These are phyloP conservation scores for Populus pruinosa DNA, from an alignment of 345 rosid species.

Conservation along the genomic window DNA sequence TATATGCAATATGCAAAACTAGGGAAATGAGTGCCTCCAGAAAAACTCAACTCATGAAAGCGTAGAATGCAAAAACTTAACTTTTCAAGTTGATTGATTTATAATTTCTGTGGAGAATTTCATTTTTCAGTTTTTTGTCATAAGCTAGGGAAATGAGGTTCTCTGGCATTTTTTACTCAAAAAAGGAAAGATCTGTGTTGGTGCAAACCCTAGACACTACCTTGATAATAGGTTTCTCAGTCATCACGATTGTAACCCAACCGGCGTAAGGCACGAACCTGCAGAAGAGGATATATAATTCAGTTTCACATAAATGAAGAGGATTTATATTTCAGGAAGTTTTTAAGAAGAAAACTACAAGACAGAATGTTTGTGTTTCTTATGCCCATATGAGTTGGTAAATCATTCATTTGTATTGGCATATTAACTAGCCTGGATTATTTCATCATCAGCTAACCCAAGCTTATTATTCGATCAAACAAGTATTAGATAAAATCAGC, in stretches of 20 bases:
- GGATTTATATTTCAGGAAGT: neutral
- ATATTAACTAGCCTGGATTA: neutral
- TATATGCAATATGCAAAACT: neutral
- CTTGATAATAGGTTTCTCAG: conserved; percentile 92
- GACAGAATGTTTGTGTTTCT: neutral
- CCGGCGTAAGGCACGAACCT: conserved; percentile 91
- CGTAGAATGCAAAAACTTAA: neutral
- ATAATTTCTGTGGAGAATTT: neutral
- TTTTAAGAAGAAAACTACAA: neutral
- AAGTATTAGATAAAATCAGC: neutral
- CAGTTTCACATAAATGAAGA: conserved; percentile 7
- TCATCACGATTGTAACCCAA: conserved; percentile 96
- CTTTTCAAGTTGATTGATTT: neutral
- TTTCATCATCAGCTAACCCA: neutral
- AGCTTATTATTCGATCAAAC: neutral
- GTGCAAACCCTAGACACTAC: neutral
- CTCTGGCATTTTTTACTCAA: neutral
- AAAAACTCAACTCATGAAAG: too few species aligned
- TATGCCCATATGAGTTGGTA: neutral
- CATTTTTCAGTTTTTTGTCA: neutral
- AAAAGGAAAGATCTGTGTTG: neutral
- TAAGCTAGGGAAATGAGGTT: neutral
- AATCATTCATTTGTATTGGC: neutral
- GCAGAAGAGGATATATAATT: neutral
- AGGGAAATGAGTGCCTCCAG: too few species aligned